A percentile compares a stretch with the other conserved stretches of the same genome.
Evolutionary conservation across 176 grass and related monocot genomes (phyloP).

Genomic region (Puya raimondii): DNA sequence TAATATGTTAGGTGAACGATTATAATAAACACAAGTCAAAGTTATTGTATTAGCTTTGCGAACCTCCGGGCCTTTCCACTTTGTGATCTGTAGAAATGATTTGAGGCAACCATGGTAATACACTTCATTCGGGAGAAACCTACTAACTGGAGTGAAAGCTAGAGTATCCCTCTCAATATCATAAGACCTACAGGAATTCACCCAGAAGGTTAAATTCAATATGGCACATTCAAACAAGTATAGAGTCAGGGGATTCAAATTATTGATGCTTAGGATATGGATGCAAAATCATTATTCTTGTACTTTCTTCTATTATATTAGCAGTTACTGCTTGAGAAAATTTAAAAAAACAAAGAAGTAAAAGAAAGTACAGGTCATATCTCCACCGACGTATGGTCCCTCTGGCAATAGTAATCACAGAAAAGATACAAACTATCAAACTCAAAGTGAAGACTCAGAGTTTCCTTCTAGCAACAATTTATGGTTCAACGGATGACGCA

Average conservation of each 20-base stretch:
- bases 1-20: neutral
- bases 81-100: conserved; percentile 97
- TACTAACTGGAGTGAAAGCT: conserved; percentile 79
- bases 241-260: too few relatives aligned
- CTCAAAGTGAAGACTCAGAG: neutral
- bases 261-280: neutral
- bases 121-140: conserved; percentile 72
- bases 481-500: neutral
- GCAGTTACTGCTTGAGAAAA: neutral
- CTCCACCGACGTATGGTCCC: neutral
- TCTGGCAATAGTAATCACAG: neutral
- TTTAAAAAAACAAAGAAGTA: neutral
- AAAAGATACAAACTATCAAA: neutral
- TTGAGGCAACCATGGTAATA: conserved; percentile 91
- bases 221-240: too few relatives aligned
- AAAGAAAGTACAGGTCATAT: neutral
- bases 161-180: conserved; percentile 85
- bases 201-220: conserved; percentile 19
- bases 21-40: neutral
- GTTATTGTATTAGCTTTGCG: conserved; percentile 8
- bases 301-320: neutral
- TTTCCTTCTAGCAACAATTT: neutral
- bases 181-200: conserved; percentile 66
- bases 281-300: conserved; percentile 1
- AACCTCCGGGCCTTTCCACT: conserved; percentile 97